Evolutionary conservation across 495 filamentous ascomycete species (phyloP).

Genomic region (Podospora pseudopauciseta): DNA sequence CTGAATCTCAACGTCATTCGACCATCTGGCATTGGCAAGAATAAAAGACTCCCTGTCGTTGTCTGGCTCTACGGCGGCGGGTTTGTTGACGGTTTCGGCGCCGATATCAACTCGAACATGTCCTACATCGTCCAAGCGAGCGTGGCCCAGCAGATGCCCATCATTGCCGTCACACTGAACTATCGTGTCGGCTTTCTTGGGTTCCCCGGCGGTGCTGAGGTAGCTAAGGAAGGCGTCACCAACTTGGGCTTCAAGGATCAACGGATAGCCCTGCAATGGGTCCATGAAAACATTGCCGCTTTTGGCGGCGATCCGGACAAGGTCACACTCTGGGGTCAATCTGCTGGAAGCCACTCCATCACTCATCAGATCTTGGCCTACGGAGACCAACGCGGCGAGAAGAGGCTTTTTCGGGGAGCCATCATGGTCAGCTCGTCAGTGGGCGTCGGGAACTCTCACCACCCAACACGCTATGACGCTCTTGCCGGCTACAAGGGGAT

Average conservation of each 20-base stretch:
- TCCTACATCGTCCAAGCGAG: conserved; percentile 1
- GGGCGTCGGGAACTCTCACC: not conserved
- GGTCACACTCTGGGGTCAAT: conserved; percentile 27
- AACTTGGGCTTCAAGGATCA: conserved; percentile 35
- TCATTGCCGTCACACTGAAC: conserved; percentile 33
- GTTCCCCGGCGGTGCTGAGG: conserved; percentile 14
- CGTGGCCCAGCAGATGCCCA: conserved; percentile 34
- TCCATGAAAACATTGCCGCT: conserved; percentile 46
- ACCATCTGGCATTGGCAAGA: conserved; percentile 22
- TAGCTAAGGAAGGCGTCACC: not conserved
- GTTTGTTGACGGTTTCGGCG: conserved; percentile 25
- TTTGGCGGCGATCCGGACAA: conserved; percentile 44
- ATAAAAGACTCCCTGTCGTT: conserved; percentile 40
- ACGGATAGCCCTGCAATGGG: conserved; percentile 26
- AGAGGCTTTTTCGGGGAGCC: not conserved
- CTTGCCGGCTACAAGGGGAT: not conserved
- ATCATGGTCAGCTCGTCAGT: not conserved
- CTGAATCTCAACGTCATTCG: conserved; percentile 41
- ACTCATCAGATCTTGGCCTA: conserved; percentile 1
- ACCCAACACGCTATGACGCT: not conserved
- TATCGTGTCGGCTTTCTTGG: conserved; percentile 31
- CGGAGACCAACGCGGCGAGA: not conserved
- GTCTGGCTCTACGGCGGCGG: conserved; percentile 43
- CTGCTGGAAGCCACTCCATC: conserved; percentile 13
- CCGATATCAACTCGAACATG: conserved; percentile 17